These are phyloP conservation scores for Pontederia paniculata DNA, from an alignment of 176 grass and related monocot genomes.

Conservation along the genomic window DNA sequence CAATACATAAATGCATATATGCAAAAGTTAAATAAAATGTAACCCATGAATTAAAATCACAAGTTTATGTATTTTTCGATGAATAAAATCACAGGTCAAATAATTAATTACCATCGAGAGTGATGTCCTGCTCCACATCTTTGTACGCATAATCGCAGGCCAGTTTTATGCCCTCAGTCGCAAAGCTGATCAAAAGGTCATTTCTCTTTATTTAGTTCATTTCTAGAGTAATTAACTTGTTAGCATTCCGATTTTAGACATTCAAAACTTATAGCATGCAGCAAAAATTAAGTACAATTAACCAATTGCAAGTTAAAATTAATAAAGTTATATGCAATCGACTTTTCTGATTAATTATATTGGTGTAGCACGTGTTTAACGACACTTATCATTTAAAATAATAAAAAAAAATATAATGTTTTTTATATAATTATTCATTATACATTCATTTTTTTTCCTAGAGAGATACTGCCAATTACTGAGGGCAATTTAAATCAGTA, in stretches of 20 bases:
- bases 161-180: constrained; percentile 61
- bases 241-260: not conserved
- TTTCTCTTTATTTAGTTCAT: not conserved
- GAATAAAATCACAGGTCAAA: no score
- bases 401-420: no score
- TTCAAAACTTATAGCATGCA: no score
- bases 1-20: not conserved
- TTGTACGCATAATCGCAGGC: constrained; percentile 82
- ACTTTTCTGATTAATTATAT: no score
- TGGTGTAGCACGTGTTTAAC: not conserved
- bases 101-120: constrained; percentile 70
- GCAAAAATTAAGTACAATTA: no score
- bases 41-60: not conserved
- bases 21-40: not conserved
- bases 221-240: not conserved
- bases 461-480: no score
- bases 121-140: constrained; percentile 63
- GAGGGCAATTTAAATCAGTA: not conserved
- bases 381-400: not conserved
- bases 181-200: constrained; percentile 42
- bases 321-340: no score
- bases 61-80: not conserved
- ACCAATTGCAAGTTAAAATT: no score
- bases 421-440: no score
- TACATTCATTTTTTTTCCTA: no score